Base-by-base conservation (phyloP, 2,329 filamentous ascomycete genomes). In the Sclerotinia spermophila region DNA sequence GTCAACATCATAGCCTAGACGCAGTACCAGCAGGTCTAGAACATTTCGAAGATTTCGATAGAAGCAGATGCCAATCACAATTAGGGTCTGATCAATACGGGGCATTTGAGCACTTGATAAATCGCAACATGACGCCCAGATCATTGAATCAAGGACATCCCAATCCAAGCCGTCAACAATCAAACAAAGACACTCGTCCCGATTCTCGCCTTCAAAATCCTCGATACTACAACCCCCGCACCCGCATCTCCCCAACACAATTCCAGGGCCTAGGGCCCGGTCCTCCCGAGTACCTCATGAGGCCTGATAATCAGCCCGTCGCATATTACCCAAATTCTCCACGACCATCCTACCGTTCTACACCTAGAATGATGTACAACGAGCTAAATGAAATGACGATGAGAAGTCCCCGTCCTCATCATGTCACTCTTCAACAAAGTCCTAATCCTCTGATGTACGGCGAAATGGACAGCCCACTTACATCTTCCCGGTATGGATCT, bases 381-480 rank as follows among this genome's bases (percentile, higher is more conserved):
- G 66, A 17, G n/a, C 48, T n/a, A 27, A 53, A 53, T 53, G 48
- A 68, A 38, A 48, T 61, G 40, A 7, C 53, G 30, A 68, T 51
- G 44, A 11, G 17, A 33, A n/a, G 24, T 38, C 56, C 56, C 11
- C 56, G 24, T 15, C 1, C 24, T 3, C 33, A n/a, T 11, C 33
- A 59, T 24, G 38, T 8, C 24, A n/a, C 21, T 38, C 13, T n/a
- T 24, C 56, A 59, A 6, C 33, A 59, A 59, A 59, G 56, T 59
- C 62, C 45, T 33, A 66, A 53, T 40, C 62, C 62, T 11, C 10
- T 66, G 1, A 66, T 66, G 33, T 53, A 66, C 33, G 45, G 62
- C 35, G 62, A 66, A 53, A 66, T 66, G 62, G 62, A 66, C 33
- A 66, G 62, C 27, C 45, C 62, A 42, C 62, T 66, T 15, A 66